Conservation (phyloP, 75 land plant species). For the Adiantum capillusveneris region DNA sequence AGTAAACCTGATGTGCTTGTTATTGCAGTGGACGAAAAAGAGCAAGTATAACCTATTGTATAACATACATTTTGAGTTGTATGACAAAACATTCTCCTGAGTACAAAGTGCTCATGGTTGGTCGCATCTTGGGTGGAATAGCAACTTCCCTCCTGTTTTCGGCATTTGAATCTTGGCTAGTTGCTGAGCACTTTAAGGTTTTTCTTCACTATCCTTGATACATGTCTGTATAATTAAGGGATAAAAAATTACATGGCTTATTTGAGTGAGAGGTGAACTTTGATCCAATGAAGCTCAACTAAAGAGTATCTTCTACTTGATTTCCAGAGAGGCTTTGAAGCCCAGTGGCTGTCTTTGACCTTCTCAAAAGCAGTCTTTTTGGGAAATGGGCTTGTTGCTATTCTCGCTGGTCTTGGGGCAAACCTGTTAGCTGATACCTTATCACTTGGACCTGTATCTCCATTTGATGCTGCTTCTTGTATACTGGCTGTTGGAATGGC, state of each 20-base stretch:
- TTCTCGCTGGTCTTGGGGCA: slow-evolving; percentile 79
- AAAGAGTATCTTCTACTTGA: too few species aligned
- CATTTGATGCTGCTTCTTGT: slow-evolving; percentile 92
- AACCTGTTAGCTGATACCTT: slow-evolving; percentile 73
- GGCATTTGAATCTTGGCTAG: slow-evolving; percentile 77
- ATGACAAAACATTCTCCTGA: slow-evolving; percentile 39
- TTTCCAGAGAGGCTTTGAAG: slow-evolving; percentile 88
- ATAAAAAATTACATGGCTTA: too few species aligned
- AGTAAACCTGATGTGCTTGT: too few species aligned
- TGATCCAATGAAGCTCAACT: too few species aligned
- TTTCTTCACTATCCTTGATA: not conserved
- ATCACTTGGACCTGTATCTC: slow-evolving; percentile 85
- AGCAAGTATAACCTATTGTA: slow-evolving; percentile 28
- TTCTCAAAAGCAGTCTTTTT: slow-evolving; percentile 95
- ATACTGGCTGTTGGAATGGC: slow-evolving; percentile 91
- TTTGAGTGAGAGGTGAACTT: too few species aligned
- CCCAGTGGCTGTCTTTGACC: slow-evolving; percentile 92
- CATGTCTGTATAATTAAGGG: too few species aligned
- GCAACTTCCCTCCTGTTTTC: slow-evolving; percentile 40
- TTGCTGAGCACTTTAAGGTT: slow-evolving; percentile 95
- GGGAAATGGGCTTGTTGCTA: slow-evolving; percentile 93
- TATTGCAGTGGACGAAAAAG: slow-evolving; percentile 30
- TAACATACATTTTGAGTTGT: slow-evolving; percentile 40
- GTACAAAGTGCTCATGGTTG: slow-evolving; percentile 32
- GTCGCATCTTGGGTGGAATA: slow-evolving; percentile 40